These are phyloP conservation scores for Penicillium samsonianum DNA, from an alignment of 495 filamentous ascomycete genomes.

Conservation along the genomic window DNA sequence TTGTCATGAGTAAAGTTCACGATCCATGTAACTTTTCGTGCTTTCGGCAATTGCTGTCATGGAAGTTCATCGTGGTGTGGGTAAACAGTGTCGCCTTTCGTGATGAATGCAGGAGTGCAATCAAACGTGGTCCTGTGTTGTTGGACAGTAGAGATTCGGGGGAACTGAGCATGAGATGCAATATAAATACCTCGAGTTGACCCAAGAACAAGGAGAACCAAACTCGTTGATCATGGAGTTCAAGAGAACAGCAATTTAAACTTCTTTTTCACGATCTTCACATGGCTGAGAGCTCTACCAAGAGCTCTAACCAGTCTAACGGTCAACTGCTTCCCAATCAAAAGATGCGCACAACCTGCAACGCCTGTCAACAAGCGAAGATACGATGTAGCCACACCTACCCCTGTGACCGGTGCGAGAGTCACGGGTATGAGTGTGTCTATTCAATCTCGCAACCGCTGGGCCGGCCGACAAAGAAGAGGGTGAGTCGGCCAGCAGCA, in stretches of 20 bases:
- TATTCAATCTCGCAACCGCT: conserved; percentile 50
- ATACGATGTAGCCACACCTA: conserved; percentile 51
- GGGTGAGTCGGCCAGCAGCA: conserved; percentile 11
- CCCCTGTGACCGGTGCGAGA: conserved; percentile 46
- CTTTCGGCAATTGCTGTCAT: conserved; percentile 5
- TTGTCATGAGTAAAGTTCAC: conserved; percentile 12
- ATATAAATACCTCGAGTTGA: not conserved
- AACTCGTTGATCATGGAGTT: not conserved
- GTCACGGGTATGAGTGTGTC: conserved; percentile 44
- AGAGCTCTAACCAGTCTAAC: conserved; percentile 15
- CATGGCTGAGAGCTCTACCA: conserved; percentile 6
- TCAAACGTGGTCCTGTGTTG: conserved; percentile 2
- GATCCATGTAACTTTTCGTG: conserved; percentile 27
- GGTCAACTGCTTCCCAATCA: conserved; percentile 9
- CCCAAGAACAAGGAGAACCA: not conserved
- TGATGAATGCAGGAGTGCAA: conserved; percentile 8
- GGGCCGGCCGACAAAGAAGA: conserved; percentile 46
- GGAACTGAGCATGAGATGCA: not conserved
- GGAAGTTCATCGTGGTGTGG: not conserved
- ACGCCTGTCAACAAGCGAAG: conserved; percentile 51
- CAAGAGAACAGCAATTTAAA: not conserved
- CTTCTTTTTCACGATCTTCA: not conserved
- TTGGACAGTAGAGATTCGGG: not conserved
- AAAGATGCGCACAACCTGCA: conserved; percentile 51
- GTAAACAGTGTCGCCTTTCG: not conserved